Evolutionary conservation across 805 yeast genomes (phyloP).

Genomic region (Torulaspora microellipsoides): DNA sequence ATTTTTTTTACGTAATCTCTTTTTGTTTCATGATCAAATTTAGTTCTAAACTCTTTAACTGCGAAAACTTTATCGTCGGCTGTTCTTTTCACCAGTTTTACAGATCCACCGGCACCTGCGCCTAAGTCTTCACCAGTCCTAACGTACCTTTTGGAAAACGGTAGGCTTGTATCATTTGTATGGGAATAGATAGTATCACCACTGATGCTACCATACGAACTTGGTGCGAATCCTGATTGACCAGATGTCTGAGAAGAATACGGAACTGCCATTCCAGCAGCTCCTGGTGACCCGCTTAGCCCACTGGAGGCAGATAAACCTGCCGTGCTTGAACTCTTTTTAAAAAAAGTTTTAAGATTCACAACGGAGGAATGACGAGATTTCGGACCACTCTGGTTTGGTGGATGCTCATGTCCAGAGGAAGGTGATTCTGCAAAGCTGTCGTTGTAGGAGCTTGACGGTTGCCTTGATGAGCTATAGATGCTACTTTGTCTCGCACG

Average conservation of each 20-base stretch:
- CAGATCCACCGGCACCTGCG: conserved; percentile 94
- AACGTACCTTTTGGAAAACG: conserved; percentile 71
- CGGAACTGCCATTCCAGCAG: conserved; percentile 15
- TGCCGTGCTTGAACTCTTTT: conserved; percentile 34
- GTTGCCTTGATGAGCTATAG: conserved; percentile 35
- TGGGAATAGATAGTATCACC: conserved; percentile 35
- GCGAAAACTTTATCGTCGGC: conserved; percentile 75
- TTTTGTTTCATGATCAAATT: conserved; percentile 65
- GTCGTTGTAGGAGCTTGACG: conserved; percentile 26
- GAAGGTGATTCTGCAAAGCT: conserved; percentile 27
- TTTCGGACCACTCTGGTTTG: conserved; percentile 36
- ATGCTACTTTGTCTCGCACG: conserved; percentile 34
- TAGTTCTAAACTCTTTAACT: conserved; percentile 84
- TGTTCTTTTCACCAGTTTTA: conserved; percentile 63
- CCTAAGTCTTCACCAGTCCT: conserved; percentile 84
- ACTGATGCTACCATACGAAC: conserved; percentile 37
- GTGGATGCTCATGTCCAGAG: conserved; percentile 35
- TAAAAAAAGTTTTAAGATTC: conserved; percentile 69
- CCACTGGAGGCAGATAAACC: conserved; percentile 11
- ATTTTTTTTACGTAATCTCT: conserved; percentile 89
- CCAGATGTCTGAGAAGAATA: conserved; percentile 12
- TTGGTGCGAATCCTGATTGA: conserved; percentile 20
- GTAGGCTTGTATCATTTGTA: conserved; percentile 41
- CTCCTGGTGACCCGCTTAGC: conserved; percentile 24
- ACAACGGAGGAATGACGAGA: conserved; percentile 76